These are phyloP conservation scores for Aspergillus fructus DNA, from an alignment of 2,329 filamentous ascomycete species.

Conservation along the genomic window DNA sequence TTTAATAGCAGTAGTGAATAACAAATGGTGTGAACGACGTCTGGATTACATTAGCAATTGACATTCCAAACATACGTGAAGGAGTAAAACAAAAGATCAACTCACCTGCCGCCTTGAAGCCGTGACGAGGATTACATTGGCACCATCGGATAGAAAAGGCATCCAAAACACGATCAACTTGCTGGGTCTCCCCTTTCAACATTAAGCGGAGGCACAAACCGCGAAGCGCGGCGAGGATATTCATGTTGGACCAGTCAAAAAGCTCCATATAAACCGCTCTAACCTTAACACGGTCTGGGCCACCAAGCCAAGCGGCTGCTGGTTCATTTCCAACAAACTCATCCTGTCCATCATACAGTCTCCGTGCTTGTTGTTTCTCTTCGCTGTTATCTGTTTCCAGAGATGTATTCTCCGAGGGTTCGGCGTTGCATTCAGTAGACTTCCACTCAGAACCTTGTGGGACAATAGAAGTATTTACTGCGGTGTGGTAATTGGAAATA, in stretches of 20 bases:
- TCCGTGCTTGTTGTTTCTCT: slow-evolving; percentile 74
- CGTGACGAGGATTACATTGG: slow-evolving; percentile 86
- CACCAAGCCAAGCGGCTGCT: slow-evolving; percentile 84
- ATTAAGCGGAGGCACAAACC: slow-evolving; percentile 78
- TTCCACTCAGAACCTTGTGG: slow-evolving; percentile 29
- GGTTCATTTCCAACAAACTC: slow-evolving; percentile 75
- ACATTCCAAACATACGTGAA: background rate
- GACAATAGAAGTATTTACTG: slow-evolving; percentile 42
- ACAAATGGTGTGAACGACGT: slow-evolving; percentile 95
- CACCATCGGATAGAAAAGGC: slow-evolving; percentile 90
- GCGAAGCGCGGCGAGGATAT: slow-evolving; percentile 75
- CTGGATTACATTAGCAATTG: slow-evolving; percentile 46
- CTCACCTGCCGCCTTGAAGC: slow-evolving; percentile 84
- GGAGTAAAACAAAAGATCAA: slow-evolving; percentile 11
- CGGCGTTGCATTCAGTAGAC: slow-evolving; percentile 16
- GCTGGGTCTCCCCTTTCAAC: slow-evolving; percentile 89
- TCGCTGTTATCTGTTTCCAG: slow-evolving; percentile 53
- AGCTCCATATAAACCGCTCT: slow-evolving; percentile 84
- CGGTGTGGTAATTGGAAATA: slow-evolving; percentile 45
- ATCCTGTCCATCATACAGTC: slow-evolving; percentile 78
- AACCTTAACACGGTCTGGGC: slow-evolving; percentile 53
- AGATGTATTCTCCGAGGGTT: slow-evolving; percentile 19
- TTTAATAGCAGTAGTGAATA: slow-evolving; percentile 95
- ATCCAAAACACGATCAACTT: slow-evolving; percentile 91
- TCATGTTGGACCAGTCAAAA: slow-evolving; percentile 80